Conservation (phyloP, 345 rosid species). For the Dipteronia sinensis region DNA sequence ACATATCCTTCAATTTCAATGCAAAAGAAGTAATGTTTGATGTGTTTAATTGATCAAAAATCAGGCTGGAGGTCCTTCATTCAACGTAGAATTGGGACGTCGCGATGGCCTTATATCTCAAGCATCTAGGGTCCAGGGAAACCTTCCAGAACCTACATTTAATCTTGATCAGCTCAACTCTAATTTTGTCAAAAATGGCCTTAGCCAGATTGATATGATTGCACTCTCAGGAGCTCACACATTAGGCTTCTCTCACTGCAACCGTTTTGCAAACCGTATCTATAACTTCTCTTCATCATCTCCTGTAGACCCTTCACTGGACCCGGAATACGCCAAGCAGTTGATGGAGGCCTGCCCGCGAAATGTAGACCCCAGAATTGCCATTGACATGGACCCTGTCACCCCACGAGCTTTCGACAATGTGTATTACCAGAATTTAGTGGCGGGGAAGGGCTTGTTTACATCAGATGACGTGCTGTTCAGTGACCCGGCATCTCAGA, state of each 20-base stretch:
- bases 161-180: slow-evolving; percentile 45
- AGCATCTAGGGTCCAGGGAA: slow-evolving; percentile 69
- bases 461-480: slow-evolving; percentile 71
- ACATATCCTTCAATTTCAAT: too few relatives aligned
- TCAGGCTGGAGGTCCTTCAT: slow-evolving; percentile 81
- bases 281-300: slow-evolving; percentile 59
- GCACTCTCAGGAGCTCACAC: slow-evolving; percentile 97
- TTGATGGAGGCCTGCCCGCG: slow-evolving; percentile 57
- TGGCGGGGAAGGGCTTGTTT: slow-evolving; percentile 69
- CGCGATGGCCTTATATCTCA: slow-evolving; percentile 66
- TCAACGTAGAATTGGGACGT: slow-evolving; percentile 78
- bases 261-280: slow-evolving; percentile 62
- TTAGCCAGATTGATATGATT: slow-evolving; percentile 69
- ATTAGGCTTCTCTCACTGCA: slow-evolving; percentile 82
- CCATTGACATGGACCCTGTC: slow-evolving; percentile 56
- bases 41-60: not conserved
- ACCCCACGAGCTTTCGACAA: slow-evolving; percentile 67
- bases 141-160: slow-evolving; percentile 67
- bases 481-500: slow-evolving; percentile 45
- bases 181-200: slow-evolving; percentile 54
- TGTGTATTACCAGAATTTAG: slow-evolving; percentile 67
- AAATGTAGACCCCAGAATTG: slow-evolving; percentile 53
- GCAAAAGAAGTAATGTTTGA: not conserved
- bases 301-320: slow-evolving; percentile 65
- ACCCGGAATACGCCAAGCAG: slow-evolving; percentile 54